Base-by-base conservation (phyloP, 2,329 filamentous ascomycete species). In the Didymella exigua region DNA sequence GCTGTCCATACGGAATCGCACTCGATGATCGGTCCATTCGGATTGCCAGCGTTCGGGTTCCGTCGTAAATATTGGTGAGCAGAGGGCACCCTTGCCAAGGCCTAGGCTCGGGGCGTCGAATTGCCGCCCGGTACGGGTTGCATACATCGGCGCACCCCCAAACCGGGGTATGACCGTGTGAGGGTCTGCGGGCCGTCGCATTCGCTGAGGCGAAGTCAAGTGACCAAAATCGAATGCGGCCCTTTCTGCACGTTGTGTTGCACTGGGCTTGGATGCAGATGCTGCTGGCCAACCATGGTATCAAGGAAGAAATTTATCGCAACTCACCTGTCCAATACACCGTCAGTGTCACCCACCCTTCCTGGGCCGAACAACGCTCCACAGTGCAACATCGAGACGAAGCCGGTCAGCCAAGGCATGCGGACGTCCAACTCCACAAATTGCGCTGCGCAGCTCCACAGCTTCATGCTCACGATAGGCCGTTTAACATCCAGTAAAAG, bases 401-500 rank as follows among this genome's bases (percentile, higher is more conserved):
- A 79, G 71, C 91, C 91, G 70, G 82, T 83, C 52, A 96, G 83
- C 93, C 93, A 98, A 60, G 93, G 93, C 91, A 96, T 96, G 75
- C 91, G 89, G 62, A 80, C 76, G 63, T 88, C 82, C 70, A 96
- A 77, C 79, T 92, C 87, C 64, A 92, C 77, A 59, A 96, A 76
- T 73, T 86, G 87, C 59, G 86, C 87, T 52, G 88, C 74, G 76
- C 89, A 90, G 66, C 86, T 81, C 87, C 90, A 96, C 47, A 91
- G 73, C 67, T 84, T 86, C 82, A 95, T 96, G 62, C 84, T 83
- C 57, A 95, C 78, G 64, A 97, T 83, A 48, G 91, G 89, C 54
- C 82, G 82, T 72, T 81, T 84, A 33, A 44, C 45, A 47, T 59
- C 61, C 58, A 60, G 68, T 62, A 56, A 68, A 62, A 65, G 69